Evolutionary conservation across 1,284 basidiomycete genomes (phyloP).

Genomic region (Austropuccinia psidii): DNA sequence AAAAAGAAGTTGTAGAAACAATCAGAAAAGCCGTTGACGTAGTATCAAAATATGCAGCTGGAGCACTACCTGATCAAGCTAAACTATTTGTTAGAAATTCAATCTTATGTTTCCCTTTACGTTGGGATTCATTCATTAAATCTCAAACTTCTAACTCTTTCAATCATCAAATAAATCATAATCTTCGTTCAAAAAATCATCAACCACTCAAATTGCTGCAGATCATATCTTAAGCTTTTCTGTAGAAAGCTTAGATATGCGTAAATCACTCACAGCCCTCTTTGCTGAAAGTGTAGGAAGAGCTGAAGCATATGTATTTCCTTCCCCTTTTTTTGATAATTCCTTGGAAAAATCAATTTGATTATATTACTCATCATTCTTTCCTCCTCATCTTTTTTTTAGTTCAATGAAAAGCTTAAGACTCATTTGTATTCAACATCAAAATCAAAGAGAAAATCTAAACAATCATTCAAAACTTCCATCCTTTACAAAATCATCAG

Average conservation of each 20-base stretch:
- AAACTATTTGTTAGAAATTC: constrained; percentile 66
- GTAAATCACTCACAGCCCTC: constrained; percentile 72
- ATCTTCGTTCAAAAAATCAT: constrained; percentile 30
- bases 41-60: constrained; percentile 74
- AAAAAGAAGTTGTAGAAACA: constrained; percentile 72
- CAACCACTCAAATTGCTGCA: constrained; percentile 60
- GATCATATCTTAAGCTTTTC: constrained; percentile 73
- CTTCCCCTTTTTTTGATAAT: too few species aligned
- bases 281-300: constrained; percentile 78
- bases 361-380: too few species aligned
- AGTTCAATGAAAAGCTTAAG: too few species aligned
- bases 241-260: constrained; percentile 83
- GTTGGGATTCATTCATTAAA: constrained; percentile 57
- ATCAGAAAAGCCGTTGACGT: constrained; percentile 81
- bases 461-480: too few species aligned
- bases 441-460: too few species aligned
- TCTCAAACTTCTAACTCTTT: constrained; percentile 39
- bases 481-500: too few species aligned
- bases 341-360: too few species aligned
- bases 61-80: constrained; percentile 73
- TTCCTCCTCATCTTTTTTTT: too few species aligned
- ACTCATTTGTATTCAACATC: too few species aligned
- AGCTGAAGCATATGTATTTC: constrained; percentile 81
- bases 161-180: not conserved
- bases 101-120: constrained; percentile 68